These are phyloP conservation scores for Agaricales sp. DNA, from an alignment of 1,284 basidiomycete species.

Conservation along the genomic window DNA sequence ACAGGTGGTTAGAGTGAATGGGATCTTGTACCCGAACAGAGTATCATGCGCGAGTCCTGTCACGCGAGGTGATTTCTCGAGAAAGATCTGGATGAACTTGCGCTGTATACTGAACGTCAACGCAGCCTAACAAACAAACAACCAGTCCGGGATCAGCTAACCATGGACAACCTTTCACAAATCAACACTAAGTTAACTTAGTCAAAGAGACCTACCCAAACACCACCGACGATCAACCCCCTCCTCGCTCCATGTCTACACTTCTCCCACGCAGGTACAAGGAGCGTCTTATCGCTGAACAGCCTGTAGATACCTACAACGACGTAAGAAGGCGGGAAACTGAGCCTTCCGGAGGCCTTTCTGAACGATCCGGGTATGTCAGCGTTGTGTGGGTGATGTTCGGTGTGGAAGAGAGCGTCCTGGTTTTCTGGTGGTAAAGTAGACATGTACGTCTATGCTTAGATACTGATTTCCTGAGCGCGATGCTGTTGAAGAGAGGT, in stretches of 20 bases:
- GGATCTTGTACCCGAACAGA: slow-evolving; percentile 51
- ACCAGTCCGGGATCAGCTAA: no score
- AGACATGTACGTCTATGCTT: no score
- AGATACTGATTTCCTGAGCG: no score
- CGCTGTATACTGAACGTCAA: slow-evolving; percentile 58
- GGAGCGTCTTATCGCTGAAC: slow-evolving; percentile 53
- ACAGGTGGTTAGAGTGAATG: slow-evolving; percentile 64
- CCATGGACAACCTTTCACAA: background rate
- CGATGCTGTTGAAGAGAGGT: no score
- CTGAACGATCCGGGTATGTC: background rate
- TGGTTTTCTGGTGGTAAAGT: no score
- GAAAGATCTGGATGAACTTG: slow-evolving; percentile 49
- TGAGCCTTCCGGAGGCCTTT: slow-evolving; percentile 22
- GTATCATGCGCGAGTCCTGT: slow-evolving; percentile 55
- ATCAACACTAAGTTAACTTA: background rate
- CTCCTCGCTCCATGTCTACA: slow-evolving; percentile 57
- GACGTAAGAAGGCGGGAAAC: slow-evolving; percentile 66
- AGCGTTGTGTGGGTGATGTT: no score
- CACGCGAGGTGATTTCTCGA: slow-evolving; percentile 52
- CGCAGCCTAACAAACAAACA: no score
- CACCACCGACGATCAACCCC: slow-evolving; percentile 47
- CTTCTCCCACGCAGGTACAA: slow-evolving; percentile 65
- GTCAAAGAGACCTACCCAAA: slow-evolving; percentile 44
- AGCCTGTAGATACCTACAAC: slow-evolving; percentile 68
- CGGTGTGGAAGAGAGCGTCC: no score